Percentiles rank a stretch among this genome's conserved stretches.
Evolutionary conservation across 164 flowering plant genomes (phyloP).

Genomic region (Dillenia suffruticosa): DNA sequence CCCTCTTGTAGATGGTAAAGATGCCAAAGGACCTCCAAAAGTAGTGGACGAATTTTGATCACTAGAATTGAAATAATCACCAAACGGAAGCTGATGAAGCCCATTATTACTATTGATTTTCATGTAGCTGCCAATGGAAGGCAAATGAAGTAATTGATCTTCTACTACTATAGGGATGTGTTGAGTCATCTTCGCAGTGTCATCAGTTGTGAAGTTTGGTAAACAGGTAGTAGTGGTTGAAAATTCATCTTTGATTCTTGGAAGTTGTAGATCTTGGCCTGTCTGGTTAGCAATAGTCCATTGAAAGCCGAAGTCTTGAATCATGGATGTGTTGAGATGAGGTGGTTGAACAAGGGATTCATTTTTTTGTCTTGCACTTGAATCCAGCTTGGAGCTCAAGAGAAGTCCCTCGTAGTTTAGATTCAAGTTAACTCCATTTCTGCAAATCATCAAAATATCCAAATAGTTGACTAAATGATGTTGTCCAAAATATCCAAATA

Average conservation of each 20-base stretch:
- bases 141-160: slow-evolving; percentile 5
- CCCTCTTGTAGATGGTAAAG: slow-evolving; percentile 7
- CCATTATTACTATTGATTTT: slow-evolving; percentile 21
- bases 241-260: slow-evolving; percentile 41
- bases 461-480: too few species aligned
- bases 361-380: slow-evolving; percentile 20
- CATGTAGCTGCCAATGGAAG: slow-evolving; percentile 16
- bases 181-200: too few species aligned
- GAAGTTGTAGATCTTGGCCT: slow-evolving; percentile 22
- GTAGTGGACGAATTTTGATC: slow-evolving; percentile 13
- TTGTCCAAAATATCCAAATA: too few species aligned
- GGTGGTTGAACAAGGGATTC: slow-evolving; percentile 17
- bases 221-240: slow-evolving; percentile 17
- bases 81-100: slow-evolving; percentile 12
- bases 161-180: too few species aligned
- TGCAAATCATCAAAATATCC: slow-evolving; percentile 2
- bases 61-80: slow-evolving; percentile 14
- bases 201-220: slow-evolving; percentile 23
- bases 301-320: slow-evolving; percentile 39
- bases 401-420: slow-evolving; percentile 12
- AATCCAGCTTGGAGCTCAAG: slow-evolving; percentile 13
- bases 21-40: slow-evolving; percentile 15
- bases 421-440: slow-evolving; percentile 16
- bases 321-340: slow-evolving; percentile 27
- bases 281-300: slow-evolving; percentile 29